These are phyloP conservation scores for Tephrocybe sp. DNA, from an alignment of 768 basidiomycete species.

Conservation along the genomic window DNA sequence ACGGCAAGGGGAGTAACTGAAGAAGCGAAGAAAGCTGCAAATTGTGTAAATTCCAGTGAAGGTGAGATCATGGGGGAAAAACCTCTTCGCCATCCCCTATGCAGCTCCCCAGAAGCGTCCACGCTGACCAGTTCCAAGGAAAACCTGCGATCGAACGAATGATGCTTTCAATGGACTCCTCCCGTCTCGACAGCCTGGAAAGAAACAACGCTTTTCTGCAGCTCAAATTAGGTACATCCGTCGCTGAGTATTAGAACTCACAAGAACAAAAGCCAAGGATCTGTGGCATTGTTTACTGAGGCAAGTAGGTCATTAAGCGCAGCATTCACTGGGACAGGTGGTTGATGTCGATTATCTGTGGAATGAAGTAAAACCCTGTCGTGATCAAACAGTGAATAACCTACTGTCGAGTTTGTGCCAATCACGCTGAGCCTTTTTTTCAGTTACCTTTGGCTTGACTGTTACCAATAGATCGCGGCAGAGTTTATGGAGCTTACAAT, in stretches of 20 bases:
- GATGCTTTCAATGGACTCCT: conserved; percentile 83
- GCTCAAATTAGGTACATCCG: conserved; percentile 7
- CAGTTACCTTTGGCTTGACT: conserved; percentile 60
- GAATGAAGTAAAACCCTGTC: conserved; percentile 1
- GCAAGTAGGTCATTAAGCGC: conserved; percentile 59
- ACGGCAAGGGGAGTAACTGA: conserved; percentile 45
- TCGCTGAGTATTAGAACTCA: conserved; percentile 33
- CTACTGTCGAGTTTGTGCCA: conserved; percentile 83
- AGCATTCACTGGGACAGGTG: conserved; percentile 63
- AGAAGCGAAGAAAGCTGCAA: conserved; percentile 47
- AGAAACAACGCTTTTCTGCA: conserved; percentile 82
- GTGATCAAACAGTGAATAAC: conserved; percentile 21
- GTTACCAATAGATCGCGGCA: conserved; percentile 5
- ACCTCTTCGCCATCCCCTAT: conserved; percentile 89
- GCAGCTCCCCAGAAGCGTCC: conserved; percentile 79
- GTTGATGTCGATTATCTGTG: conserved; percentile 69
- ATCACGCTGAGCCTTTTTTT: conserved; percentile 78
- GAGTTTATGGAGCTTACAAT: conserved; percentile 57
- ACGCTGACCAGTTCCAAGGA: conserved; percentile 96
- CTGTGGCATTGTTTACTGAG: conserved; percentile 53
- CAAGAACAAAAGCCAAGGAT: conserved; percentile 88
- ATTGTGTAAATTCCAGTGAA: conserved; percentile 15
- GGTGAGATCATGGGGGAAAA: conserved; percentile 7
- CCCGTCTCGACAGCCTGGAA: conserved; percentile 72
- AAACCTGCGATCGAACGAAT: conserved; percentile 74